Base-by-base conservation (phyloP, 140 eudicot species). In the Ambrosia hybrid region DNA sequence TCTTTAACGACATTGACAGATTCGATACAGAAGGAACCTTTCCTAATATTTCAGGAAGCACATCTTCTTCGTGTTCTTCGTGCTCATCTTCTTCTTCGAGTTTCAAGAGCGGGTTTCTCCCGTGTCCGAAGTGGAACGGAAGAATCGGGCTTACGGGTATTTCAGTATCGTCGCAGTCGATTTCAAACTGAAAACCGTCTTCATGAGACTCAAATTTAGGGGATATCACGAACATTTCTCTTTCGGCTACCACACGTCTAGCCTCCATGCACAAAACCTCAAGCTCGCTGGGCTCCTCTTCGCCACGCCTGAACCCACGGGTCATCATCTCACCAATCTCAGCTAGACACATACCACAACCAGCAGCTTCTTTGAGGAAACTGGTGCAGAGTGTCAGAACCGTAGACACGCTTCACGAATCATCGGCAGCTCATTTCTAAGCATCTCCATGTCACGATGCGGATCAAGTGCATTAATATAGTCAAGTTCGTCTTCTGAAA, bases 261-360 rank as follows among this genome's bases (percentile, higher is more conserved):
- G 98, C 97, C 51, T 88, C 97, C 30, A 93, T 82, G 78, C 98
- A 93, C 65, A 90, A 67, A 75, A 79, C 69, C 84, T 93, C 98
- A 0, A 93, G 91, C 81, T 90, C 98, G 12, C 98, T 93, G 3
- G 98, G 98, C 21, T 88, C 97, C 85, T 91, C 97, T 51, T 91
- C 97, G 0, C 96, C 97, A 13, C 95, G 74, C 51, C 87, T 89
- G 30, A 93, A 90, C 73, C 85, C 99, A 74, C 99, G 79, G 57
- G 85, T 93, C 93, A 93, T 88, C 99, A 93, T 93, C 76, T 93
- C 99, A 41, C 99, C 99, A 17, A 93, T 90, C 80, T 88, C 91
- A 9, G 88, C 93, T 57, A 93, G 78, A 75, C 97, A 93, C 26
- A 93, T 79, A 43, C 94, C 99, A 59, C 34, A 77, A 6, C 75